Evolutionary conservation across 2,329 filamentous ascomycete genomes (phyloP).

Genomic region (Nectriaceae sp.): DNA sequence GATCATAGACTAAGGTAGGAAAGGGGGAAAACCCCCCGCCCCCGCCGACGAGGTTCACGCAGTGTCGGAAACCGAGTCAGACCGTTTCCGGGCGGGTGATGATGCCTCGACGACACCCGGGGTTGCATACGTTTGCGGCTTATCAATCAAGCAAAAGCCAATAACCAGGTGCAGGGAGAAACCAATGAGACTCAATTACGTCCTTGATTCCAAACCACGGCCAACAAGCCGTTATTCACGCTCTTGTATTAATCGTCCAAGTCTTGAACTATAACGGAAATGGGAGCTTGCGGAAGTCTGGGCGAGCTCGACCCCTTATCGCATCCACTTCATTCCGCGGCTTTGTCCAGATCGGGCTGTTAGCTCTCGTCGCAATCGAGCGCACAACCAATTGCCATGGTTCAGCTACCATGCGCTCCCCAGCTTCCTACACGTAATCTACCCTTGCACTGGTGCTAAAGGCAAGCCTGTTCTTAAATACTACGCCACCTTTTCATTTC

Average conservation of each 20-base stretch:
- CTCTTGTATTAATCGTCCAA: too few relatives aligned
- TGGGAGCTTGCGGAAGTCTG: constrained; percentile 20
- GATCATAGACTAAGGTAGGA: constrained; percentile 19
- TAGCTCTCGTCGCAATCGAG: constrained; percentile 26
- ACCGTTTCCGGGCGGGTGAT: background rate
- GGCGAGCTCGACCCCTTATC: constrained; percentile 22
- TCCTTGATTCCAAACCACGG: constrained; percentile 1
- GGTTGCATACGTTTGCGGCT: background rate
- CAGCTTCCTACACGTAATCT: constrained; percentile 29
- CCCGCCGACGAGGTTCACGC: constrained; percentile 1
- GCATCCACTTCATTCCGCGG: constrained; percentile 26
- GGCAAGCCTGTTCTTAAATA: background rate
- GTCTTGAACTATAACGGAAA: background rate
- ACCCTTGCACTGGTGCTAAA: constrained; percentile 17
- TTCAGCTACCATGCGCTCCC: constrained; percentile 16
- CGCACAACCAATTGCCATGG: constrained; percentile 25
- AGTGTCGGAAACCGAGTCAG: background rate
- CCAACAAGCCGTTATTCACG: background rate
- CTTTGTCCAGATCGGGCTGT: constrained; percentile 29
- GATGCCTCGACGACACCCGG: background rate
- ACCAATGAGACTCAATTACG: constrained; percentile 1
- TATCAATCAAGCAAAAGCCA: constrained; percentile 4
- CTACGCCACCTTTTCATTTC: background rate
- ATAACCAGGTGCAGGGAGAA: too few relatives aligned
- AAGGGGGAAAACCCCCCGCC: constrained; percentile 9